phyloP scores from a whole-genome alignment of 441 rosid species.

The Macaranga tanarius region DNA sequence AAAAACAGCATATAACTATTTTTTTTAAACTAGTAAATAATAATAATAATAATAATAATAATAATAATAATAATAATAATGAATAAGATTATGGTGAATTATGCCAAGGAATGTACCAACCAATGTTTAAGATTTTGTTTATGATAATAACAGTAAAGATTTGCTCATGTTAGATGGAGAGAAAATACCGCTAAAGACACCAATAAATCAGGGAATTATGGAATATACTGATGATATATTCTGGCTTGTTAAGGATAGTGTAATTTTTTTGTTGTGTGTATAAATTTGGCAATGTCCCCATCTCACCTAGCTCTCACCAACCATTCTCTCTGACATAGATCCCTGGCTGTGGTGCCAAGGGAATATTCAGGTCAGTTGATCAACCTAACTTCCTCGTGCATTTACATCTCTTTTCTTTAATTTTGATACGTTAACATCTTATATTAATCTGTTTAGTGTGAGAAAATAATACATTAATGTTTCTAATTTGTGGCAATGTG shows the following conservation, averaged over 20 bases:
- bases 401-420: too few species aligned
- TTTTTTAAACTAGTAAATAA: background rate
- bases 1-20: background rate
- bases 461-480: too few species aligned
- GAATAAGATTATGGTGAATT: too few species aligned
- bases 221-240: background rate
- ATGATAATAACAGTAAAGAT: background rate
- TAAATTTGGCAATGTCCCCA: background rate
- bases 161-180: background rate
- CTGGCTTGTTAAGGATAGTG: background rate
- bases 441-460: background rate
- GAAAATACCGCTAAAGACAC: background rate
- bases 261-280: background rate
- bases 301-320: background rate
- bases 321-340: background rate
- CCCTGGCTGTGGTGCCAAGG: too few species aligned
- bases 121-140: background rate
- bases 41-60: background rate
- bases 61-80: background rate
- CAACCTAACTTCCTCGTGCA: too few species aligned
- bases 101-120: background rate
- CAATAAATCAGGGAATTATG: background rate
- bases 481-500: too few species aligned
- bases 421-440: background rate
- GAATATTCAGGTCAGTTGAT: background rate